Base-by-base conservation (phyloP, 2,329 filamentous ascomycete species). In the Colletotrichum plurivorum region DNA sequence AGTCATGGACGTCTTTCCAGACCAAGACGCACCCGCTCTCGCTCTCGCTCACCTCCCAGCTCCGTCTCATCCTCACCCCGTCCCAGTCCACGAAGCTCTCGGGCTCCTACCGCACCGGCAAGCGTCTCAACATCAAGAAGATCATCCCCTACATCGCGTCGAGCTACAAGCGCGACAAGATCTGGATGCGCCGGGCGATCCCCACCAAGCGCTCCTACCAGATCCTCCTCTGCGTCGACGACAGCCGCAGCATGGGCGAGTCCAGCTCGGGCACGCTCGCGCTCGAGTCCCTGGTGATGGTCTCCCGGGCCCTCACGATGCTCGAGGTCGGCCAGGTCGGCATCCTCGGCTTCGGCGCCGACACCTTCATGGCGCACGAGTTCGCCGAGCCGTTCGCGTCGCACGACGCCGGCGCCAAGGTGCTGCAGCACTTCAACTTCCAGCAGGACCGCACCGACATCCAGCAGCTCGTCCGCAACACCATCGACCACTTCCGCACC, bases 71-170 rank as follows among this genome's bases (percentile, higher is more conserved):
- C 75, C 91, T 99, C 46, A 94, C 94, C 0, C 96, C 97, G 0
- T 98, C 95, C 0, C 91, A 97, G 61, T 95, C 95, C 1, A 98
- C 96, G 45, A 99, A 98, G 77, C 93, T 99, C 71, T 95, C 95
- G 2, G 96, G 96, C 51, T 94, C 97, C 73, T 98, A 97, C 88
- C 93, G 96, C 73, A 99, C 96, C 0, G 96, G 96, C 71, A 99
- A 99, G 80, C 92, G 96, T 0, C 93, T 99, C 75, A 99, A 98
- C 82, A 97, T 99, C 85, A 98, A 98, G 82, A 94, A 95, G 74
- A 99, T 99, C 82, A 99, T 99, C 76, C 96, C 97, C 0, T 99
- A 99, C 83, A 98, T 99, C 74, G 96, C 97, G 1, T 98, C 95
- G 0, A 92, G 93, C 78, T 99, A 98, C 87, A 98, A 98, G 86